These are phyloP conservation scores for Hansenula sp. DNA, from an alignment of 1,139 yeast genomes.

Conservation along the genomic window DNA sequence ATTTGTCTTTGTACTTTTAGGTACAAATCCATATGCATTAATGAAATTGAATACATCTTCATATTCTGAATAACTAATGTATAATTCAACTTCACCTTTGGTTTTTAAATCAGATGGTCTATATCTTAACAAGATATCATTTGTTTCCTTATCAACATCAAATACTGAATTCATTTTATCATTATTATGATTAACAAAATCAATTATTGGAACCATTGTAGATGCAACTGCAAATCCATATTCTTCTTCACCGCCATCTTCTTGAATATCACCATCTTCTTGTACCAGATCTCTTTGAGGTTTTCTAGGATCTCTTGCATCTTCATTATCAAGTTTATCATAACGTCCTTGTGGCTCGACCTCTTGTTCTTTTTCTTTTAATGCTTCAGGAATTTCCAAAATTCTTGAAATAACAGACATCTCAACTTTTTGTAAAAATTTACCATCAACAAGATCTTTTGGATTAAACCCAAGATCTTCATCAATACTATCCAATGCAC, in stretches of 20 bases:
- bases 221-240: constrained; percentile 44
- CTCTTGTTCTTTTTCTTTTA: constrained; percentile 10
- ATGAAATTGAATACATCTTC: constrained; percentile 45
- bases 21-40: constrained; percentile 58
- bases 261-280: constrained; percentile 1
- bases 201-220: constrained; percentile 61
- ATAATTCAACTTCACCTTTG: constrained; percentile 26
- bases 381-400: constrained; percentile 53
- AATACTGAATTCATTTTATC: constrained; percentile 46
- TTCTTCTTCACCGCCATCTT: constrained; percentile 2
- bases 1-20: constrained; percentile 23
- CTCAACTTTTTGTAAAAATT: constrained; percentile 29
- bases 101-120: constrained; percentile 2
- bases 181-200: constrained; percentile 58
- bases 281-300: constrained; percentile 8
- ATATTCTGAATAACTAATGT: constrained; percentile 44
- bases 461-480: constrained; percentile 21
- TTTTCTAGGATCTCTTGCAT: constrained; percentile 49
- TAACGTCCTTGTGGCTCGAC: neutral
- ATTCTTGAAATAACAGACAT: constrained; percentile 55
- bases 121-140: constrained; percentile 41
- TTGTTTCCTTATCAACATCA: constrained; percentile 49
- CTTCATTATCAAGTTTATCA: constrained; percentile 17
- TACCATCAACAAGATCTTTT: constrained; percentile 14
- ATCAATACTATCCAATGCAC: constrained; percentile 12